These are phyloP conservation scores for Angomonas deanei DNA, from an alignment of 208 protist species.

Conservation along the genomic window DNA sequence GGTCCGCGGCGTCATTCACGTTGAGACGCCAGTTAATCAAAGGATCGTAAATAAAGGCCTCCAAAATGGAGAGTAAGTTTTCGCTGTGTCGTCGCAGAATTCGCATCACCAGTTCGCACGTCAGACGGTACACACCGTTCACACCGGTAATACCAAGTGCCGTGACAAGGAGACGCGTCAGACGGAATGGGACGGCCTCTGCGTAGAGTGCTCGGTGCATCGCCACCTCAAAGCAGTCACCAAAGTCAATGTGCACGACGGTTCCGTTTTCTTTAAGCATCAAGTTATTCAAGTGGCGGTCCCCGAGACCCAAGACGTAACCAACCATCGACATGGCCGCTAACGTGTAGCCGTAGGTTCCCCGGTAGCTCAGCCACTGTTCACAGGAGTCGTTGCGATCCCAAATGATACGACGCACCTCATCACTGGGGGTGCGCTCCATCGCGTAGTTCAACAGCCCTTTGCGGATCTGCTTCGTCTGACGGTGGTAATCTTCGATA, in stretches of 20 bases:
- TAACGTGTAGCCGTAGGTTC: constrained; percentile 97
- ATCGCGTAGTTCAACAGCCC: constrained; percentile 91
- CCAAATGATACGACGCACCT: constrained; percentile 97
- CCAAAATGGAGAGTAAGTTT: constrained; percentile 98
- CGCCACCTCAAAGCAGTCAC: constrained; percentile 99
- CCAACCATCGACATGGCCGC: constrained; percentile 99
- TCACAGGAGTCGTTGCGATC: constrained; percentile 95
- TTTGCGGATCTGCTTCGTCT: constrained; percentile 72
- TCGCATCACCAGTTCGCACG: constrained; percentile 97
- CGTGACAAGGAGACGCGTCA: constrained; percentile 98
- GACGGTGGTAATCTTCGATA: constrained; percentile 83
- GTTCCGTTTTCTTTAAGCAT: constrained; percentile 98
- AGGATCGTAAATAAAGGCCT: constrained; percentile 99
- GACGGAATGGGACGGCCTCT: constrained; percentile 99
- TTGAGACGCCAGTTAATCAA: constrained; percentile 99
- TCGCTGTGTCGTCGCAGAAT: constrained; percentile 98
- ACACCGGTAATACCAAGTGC: constrained; percentile 99
- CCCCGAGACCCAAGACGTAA: constrained; percentile 98
- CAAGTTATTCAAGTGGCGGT: constrained; percentile 99
- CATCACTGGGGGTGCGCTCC: constrained; percentile 92
- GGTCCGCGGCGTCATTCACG: constrained; percentile 28
- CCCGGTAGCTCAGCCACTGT: constrained; percentile 98
- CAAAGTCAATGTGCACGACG: constrained; percentile 99
- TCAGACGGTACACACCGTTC: constrained; percentile 97
- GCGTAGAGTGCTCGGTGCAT: constrained; percentile 98